Conservation (phyloP, 495 filamentous ascomycete species). For the Staphylotrichum tortipilum region DNA sequence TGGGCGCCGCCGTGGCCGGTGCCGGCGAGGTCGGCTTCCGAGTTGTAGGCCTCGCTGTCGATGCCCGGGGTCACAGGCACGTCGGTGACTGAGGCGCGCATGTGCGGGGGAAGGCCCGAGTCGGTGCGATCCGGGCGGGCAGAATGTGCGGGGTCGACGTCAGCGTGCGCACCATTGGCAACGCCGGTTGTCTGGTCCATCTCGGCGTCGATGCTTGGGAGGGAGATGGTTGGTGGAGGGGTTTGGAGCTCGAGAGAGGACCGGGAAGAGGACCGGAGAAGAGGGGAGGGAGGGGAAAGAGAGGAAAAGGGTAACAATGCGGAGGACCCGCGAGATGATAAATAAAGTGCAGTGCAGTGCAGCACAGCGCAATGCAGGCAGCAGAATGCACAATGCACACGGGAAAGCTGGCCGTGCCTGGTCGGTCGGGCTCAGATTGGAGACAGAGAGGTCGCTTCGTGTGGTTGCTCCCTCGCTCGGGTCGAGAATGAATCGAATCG, state of each 20-base stretch:
- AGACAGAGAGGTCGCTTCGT: no score
- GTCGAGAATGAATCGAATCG: no score
- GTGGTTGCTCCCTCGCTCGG: no score
- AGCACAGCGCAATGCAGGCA: no score
- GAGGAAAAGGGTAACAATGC: background rate
- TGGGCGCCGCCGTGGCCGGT: conserved; percentile 1
- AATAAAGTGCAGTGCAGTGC: conserved; percentile 2
- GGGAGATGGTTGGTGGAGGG: background rate
- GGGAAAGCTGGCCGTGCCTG: no score
- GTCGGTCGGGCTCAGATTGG: no score
- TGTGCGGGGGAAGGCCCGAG: conserved; percentile 28
- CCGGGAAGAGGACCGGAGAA: no score
- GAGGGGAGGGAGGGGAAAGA: background rate
- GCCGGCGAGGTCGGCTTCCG: no score
- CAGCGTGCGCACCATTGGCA: background rate
- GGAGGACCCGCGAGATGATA: background rate
- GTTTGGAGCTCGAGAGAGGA: no score
- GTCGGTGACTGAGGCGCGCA: conserved; percentile 22
- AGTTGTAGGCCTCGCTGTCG: conserved; percentile 27
- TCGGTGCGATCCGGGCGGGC: conserved; percentile 11
- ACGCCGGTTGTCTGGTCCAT: conserved; percentile 6
- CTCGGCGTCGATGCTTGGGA: background rate
- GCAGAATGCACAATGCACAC: no score
- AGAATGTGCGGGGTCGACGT: conserved; percentile 1
- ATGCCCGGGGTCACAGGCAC: conserved; percentile 47